Base-by-base conservation (phyloP, 2,329 filamentous ascomycete species). In the Colletotrichum lupini region DNA sequence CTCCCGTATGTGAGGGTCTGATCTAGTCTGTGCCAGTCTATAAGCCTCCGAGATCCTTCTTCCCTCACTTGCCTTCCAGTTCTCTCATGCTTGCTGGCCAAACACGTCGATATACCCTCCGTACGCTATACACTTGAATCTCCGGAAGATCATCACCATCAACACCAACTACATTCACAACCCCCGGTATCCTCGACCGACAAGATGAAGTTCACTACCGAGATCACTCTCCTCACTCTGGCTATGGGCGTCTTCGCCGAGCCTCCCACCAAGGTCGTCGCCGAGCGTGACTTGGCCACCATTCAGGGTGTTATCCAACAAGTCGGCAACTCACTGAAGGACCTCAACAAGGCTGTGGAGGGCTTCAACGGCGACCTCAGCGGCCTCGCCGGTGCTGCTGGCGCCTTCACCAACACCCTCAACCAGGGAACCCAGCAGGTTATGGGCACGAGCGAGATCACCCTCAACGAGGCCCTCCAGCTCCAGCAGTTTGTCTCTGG, bases 311-410 rank as follows among this genome's bases (percentile, higher is more conserved):
- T 77, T 57, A 68, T 77, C 19, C 49, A 46, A n/a, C 57, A 67
- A 16, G 76, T 77, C 22, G 67, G 66, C 53, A 73, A 66, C 28
- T 63, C 62, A 65, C 75, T 80, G 61, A 74, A 76, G 8, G n/a
- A 30, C 22, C 66, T 80, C 12, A 74, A 75, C 74, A 76, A 56
- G 9, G 78, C 78, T 24, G 70, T 77, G 68, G 74, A 77, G n/a
- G 59, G 53, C 59, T 80, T 79, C 76, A 74, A 62, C 55, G 77
- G 77, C 32, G 73, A 80, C 68, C 55, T 76, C 9, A 46, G 61
- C 19, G 22, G 37, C 9, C 68, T 80, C 26, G 62, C 76, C 59
- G 67, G 68, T 37, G 76, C 77, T n/a, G 75, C 77, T n/a, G 69
- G 74, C 35, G 58, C 72, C 42, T 74, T 80, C 56, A 63, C 76